These are phyloP conservation scores for Solanum gandarillasii DNA, from an alignment of 257 asterid genomes.

Conservation along the genomic window DNA sequence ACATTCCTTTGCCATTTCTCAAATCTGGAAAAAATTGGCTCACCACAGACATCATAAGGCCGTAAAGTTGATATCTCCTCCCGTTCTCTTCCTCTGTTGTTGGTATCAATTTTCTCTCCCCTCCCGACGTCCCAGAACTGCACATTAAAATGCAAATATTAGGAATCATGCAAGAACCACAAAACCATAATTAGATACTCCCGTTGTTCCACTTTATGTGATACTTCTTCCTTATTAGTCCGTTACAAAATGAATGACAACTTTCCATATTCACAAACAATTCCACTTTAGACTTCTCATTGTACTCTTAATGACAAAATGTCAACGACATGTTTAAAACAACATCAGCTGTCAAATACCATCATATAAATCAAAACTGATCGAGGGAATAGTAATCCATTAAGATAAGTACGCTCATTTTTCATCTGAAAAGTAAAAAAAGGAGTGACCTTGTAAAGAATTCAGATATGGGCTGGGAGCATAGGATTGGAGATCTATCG, in stretches of 20 bases:
- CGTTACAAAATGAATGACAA: neutral
- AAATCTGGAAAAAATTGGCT: neutral
- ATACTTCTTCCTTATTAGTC: too few relatives aligned
- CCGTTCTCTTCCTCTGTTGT: neutral
- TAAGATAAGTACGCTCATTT: neutral
- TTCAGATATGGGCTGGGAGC: slow-evolving; percentile 25
- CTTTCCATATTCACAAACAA: neutral
- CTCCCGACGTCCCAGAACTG: neutral
- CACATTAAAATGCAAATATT: neutral
- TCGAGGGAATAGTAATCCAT: neutral
- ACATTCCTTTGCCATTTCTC: neutral
- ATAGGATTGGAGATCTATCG: slow-evolving; percentile 21
- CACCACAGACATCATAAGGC: neutral
- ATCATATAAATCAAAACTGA: neutral
- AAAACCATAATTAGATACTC: neutral
- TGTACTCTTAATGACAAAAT: neutral
- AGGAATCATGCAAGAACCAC: neutral
- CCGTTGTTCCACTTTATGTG: too few relatives aligned
- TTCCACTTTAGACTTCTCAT: neutral
- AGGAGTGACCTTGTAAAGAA: slow-evolving; percentile 17
- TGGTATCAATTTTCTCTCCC: neutral
- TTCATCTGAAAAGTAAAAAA: neutral
- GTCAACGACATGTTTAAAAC: neutral
- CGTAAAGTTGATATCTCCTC: neutral
- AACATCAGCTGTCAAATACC: neutral